A percentile compares a stretch with the other conserved stretches of the same genome.
Evolutionary conservation across 331 rosid genomes (phyloP).

Genomic region (Quercus lobata): DNA sequence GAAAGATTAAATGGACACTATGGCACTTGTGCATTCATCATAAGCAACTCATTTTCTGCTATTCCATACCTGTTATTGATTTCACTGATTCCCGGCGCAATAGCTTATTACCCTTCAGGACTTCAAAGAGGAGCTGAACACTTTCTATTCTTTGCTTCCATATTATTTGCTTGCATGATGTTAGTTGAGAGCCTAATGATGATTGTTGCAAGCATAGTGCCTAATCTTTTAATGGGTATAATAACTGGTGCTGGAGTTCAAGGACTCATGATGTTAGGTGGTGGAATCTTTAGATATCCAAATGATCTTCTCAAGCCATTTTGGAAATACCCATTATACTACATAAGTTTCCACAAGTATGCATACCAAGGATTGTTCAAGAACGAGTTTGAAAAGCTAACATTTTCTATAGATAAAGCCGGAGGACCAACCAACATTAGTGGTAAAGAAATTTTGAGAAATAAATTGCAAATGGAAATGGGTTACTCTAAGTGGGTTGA

Average conservation of each 20-base stretch:
- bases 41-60: slow-evolving; percentile 41
- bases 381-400: too few species aligned
- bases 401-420: too few species aligned
- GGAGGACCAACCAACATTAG: too few species aligned
- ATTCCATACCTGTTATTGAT: slow-evolving; percentile 38
- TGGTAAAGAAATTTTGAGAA: too few species aligned
- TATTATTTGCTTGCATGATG: slow-evolving; percentile 38
- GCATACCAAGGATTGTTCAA: too few species aligned
- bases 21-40: slow-evolving; percentile 28
- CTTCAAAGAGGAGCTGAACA: slow-evolving; percentile 31
- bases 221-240: slow-evolving; percentile 37
- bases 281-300: slow-evolving; percentile 34
- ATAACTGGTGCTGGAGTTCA: slow-evolving; percentile 54
- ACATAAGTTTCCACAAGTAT: too few species aligned
- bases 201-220: not conserved
- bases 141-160: slow-evolving; percentile 24
- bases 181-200: slow-evolving; percentile 70
- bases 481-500: too few species aligned
- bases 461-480: too few species aligned
- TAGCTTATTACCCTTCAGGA: slow-evolving; percentile 26
- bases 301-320: too few species aligned
- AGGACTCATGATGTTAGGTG: slow-evolving; percentile 43
- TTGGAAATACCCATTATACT: too few species aligned
- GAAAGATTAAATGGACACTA: slow-evolving; percentile 51
- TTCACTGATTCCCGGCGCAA: slow-evolving; percentile 35